phyloP scores from a whole-genome alignment of 1,284 basidiomycete genomes.

The Sutorius eximius region DNA sequence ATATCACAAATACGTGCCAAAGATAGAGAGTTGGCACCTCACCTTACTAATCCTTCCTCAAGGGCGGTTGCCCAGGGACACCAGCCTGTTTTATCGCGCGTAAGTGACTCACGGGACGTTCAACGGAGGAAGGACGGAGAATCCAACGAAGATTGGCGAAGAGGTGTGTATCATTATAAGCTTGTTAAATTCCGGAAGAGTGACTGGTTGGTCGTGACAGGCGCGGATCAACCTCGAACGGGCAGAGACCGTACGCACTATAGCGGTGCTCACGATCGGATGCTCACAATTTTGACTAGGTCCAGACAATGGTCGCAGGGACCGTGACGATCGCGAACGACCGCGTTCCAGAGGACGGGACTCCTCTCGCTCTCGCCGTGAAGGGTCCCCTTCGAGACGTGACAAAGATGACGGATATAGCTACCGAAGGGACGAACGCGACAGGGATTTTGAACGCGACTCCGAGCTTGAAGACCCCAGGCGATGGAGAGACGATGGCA shows the following conservation, averaged over 20 bases:
- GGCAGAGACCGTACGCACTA: constrained; percentile 57
- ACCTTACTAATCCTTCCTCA: constrained; percentile 48
- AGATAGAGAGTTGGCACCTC: constrained; percentile 68
- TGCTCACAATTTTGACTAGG: constrained; percentile 34
- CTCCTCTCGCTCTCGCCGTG: constrained; percentile 56
- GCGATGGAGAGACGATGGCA: constrained; percentile 78
- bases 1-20: constrained; percentile 51
- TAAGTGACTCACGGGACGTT: constrained; percentile 57
- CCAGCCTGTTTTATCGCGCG: constrained; percentile 43
- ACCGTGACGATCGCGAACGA: constrained; percentile 58
- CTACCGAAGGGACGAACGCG: constrained; percentile 37
- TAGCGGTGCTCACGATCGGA: constrained; percentile 2
- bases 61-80: constrained; percentile 44
- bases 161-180: constrained; percentile 49
- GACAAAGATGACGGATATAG: constrained; percentile 37
- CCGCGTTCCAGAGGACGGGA: constrained; percentile 62
- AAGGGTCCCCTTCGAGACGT: constrained; percentile 51
- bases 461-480: constrained; percentile 58
- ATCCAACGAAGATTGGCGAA: constrained; percentile 75
- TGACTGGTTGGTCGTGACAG: constrained; percentile 30
- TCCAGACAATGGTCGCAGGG: constrained; percentile 50
- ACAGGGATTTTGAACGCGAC: constrained; percentile 42
- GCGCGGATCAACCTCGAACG: constrained; percentile 50
- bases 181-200: neutral
- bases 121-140: constrained; percentile 70